A percentile compares a stretch with the other conserved stretches of the same genome.
These are phyloP conservation scores for Lathyrus oleraceus DNA, from an alignment of 306 rosid species.

Conservation along the genomic window DNA sequence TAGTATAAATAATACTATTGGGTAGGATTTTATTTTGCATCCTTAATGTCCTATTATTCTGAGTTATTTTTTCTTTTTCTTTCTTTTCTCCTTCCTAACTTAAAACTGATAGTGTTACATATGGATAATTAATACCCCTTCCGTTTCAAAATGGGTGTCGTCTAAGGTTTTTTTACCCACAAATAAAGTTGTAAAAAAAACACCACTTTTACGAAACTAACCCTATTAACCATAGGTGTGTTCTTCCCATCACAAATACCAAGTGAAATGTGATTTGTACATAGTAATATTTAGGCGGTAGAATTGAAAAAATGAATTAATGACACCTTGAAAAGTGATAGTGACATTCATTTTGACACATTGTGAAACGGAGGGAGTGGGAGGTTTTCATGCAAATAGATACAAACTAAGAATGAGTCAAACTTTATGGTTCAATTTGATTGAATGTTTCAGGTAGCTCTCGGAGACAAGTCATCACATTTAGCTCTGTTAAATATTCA, in stretches of 20 bases:
- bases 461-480: conserved; percentile 17
- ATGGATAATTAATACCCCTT: neutral
- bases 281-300: no score
- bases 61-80: neutral
- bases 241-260: no score
- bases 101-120: conserved; percentile 1
- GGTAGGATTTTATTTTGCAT: conserved; percentile 6
- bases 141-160: no score
- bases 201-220: no score
- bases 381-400: conserved; percentile 14
- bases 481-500: neutral
- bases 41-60: neutral
- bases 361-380: no score
- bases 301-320: no score
- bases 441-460: neutral
- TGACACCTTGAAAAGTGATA: no score
- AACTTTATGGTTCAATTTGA: conserved; percentile 17
- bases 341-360: no score
- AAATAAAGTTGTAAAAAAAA: no score
- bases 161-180: no score
- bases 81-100: conserved; percentile 18
- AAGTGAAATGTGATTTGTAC: no score
- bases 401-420: conserved; percentile 17
- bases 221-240: no score
- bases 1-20: conserved; percentile 10